Evolutionary conservation across 306 rosid genomes (phyloP).

Genomic region (Malus asiatica): DNA sequence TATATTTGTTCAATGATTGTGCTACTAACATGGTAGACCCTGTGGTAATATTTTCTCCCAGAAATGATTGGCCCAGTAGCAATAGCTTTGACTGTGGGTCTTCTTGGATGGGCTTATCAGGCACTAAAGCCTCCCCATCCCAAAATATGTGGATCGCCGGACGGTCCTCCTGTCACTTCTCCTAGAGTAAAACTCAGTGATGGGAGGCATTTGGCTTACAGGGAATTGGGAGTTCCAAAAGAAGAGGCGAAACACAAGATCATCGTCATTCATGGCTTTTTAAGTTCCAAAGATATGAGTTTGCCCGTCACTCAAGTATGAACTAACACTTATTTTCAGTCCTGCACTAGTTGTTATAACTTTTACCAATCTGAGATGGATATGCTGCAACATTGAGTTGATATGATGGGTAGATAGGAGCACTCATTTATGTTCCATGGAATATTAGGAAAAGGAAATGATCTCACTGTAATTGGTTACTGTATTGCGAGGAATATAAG

Average conservation of each 20-base stretch:
- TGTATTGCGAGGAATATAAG: not conserved
- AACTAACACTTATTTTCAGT: not conserved
- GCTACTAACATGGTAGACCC: not conserved
- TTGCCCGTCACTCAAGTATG: slow-evolving; percentile 56
- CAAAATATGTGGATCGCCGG: slow-evolving; percentile 48
- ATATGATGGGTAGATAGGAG: not conserved
- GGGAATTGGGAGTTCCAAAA: slow-evolving; percentile 59
- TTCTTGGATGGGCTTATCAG: slow-evolving; percentile 46
- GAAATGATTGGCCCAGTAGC: slow-evolving; percentile 52
- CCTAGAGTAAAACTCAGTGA: slow-evolving; percentile 59
- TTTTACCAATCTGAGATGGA: not conserved
- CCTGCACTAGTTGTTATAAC: not conserved
- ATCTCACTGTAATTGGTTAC: not conserved
- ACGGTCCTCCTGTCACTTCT: slow-evolving; percentile 60
- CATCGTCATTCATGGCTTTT: slow-evolving; percentile 56
- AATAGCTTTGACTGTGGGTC: slow-evolving; percentile 43
- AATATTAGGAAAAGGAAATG: not conserved
- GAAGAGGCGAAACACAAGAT: slow-evolving; percentile 61
- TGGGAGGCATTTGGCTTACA: slow-evolving; percentile 77
- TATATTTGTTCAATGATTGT: not conserved
- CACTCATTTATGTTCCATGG: not conserved
- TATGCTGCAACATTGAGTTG: not conserved
- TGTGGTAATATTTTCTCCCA: not conserved
- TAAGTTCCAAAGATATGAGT: slow-evolving; percentile 40
- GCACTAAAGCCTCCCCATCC: slow-evolving; percentile 59